Conservation (phyloP, 2,329 filamentous ascomycete species). For the Chaetomium sp. region DNA sequence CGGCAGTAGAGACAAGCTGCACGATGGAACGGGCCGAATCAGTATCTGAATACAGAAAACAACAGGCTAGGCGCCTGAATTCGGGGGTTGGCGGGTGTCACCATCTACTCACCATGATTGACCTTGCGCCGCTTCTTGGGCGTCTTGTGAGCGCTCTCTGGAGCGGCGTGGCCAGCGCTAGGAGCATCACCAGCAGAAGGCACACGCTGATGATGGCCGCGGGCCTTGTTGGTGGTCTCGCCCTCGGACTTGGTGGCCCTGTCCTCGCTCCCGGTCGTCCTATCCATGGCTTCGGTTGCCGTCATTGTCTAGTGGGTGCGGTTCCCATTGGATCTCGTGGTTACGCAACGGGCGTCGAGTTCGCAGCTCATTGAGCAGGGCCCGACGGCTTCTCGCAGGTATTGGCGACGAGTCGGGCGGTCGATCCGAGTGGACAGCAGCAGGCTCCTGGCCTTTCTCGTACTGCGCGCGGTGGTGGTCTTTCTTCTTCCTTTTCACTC, state of each 20-base stretch:
- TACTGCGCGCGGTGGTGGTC: background rate
- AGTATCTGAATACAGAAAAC: slow-evolving; percentile 15
- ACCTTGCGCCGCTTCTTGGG: slow-evolving; percentile 84
- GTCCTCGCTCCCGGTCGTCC: slow-evolving; percentile 32
- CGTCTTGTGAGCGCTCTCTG: slow-evolving; percentile 43
- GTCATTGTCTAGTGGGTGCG: slow-evolving; percentile 31
- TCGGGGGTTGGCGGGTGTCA: slow-evolving; percentile 17
- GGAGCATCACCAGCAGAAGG: slow-evolving; percentile 13
- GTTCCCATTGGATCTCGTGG: slow-evolving; percentile 39
- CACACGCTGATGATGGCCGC: slow-evolving; percentile 23
- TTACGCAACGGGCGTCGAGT: slow-evolving; percentile 40
- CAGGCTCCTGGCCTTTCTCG: too few species aligned
- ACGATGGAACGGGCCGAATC: slow-evolving; percentile 34
- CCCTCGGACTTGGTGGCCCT: slow-evolving; percentile 35
- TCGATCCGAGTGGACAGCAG: slow-evolving; percentile 22
- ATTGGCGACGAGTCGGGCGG: slow-evolving; percentile 27
- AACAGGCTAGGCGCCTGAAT: slow-evolving; percentile 18
- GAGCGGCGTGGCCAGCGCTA: too few species aligned
- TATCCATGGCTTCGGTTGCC: slow-evolving; percentile 31
- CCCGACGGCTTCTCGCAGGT: slow-evolving; percentile 37
- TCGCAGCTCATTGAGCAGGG: slow-evolving; percentile 36
- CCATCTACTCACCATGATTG: slow-evolving; percentile 64
- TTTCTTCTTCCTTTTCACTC: background rate
- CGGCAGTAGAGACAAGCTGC: slow-evolving; percentile 84
- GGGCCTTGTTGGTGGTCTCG: slow-evolving; percentile 30